Base-by-base conservation (phyloP, 352 stramenopile genomes). In the Globisporangium nodosum region DNA sequence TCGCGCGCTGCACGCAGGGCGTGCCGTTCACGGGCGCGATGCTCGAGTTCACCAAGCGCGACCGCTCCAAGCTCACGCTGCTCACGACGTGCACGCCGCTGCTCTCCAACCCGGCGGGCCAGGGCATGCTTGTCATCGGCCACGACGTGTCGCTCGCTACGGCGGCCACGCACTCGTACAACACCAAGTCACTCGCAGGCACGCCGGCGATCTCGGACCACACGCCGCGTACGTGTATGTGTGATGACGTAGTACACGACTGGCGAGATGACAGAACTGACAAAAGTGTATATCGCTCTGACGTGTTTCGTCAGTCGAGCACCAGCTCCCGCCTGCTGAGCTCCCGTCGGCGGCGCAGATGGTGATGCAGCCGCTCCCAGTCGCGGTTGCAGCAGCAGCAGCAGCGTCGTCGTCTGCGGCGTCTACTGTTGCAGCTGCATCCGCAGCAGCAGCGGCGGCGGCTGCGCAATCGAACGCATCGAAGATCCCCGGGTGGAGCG, bases 111-210 rank as follows among this genome's bases (percentile, higher is more conserved):
- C 81, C 85, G 0, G 76, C 88, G 18, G 80, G 85, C 48, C 64
- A 81, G 11, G 85, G 82, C 15, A 94, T 94, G 85, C 79, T 94
- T 20, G 85, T 94, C 33, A 63, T 92, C 30, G 82, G 77, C 0
- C 82, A 92, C 53, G 78, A 94, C 54, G 54, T 94, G 15, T 74
- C 69, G 1, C 69, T 80, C 11, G 65, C 82, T 45, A 73, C 68
- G 0, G 65, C 78, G 4, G 18, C 43, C 18, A 49, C 79, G 4
- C 64, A 80, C 49, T 66, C 74, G 3, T 74, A 80, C 45, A 64
- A 80, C 58, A 70, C 73, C 51, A 69, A 71, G 53, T 65, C 71
- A 3, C 49, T 87, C 5, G 77, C 73, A 1, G 74, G 81, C 39
- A 88, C 80, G 4, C 79, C 79, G 0, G 77, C 77, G 7, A 71